Evolutionary conservation across 2,329 filamentous ascomycete species (phyloP).

Genomic region (Cadophora sp.): DNA sequence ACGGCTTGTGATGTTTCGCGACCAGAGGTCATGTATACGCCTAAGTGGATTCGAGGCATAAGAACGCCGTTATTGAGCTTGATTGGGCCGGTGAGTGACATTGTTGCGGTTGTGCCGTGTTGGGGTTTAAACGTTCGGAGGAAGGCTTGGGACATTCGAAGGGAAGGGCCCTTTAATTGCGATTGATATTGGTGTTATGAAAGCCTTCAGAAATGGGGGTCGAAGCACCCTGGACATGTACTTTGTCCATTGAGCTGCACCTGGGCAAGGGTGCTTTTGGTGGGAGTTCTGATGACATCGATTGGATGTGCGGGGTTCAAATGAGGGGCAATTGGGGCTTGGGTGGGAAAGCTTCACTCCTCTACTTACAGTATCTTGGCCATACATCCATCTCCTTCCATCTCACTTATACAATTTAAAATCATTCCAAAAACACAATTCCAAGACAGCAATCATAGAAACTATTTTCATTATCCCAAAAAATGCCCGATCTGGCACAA

Average conservation of each 20-base stretch:
- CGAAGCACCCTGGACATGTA: background rate
- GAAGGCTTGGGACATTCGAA: slow-evolving; percentile 10
- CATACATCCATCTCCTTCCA: background rate
- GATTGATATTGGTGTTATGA: background rate
- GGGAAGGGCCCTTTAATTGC: background rate
- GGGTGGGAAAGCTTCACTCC: background rate
- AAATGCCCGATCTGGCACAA: slow-evolving; percentile 42
- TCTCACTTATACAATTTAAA: no score
- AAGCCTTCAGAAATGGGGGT: background rate
- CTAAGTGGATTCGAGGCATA: slow-evolving; percentile 77
- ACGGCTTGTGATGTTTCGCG: slow-evolving; percentile 65
- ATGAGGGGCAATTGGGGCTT: background rate
- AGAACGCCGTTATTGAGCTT: slow-evolving; percentile 68
- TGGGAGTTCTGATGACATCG: slow-evolving; percentile 21
- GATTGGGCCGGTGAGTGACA: slow-evolving; percentile 38
- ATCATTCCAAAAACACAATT: background rate
- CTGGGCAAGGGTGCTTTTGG: no score
- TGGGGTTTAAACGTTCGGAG: background rate
- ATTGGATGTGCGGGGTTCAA: background rate
- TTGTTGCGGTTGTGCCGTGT: slow-evolving; percentile 21
- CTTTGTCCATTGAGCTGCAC: background rate
- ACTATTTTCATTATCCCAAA: background rate
- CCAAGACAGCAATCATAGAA: background rate
- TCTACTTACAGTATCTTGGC: background rate
- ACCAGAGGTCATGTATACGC: slow-evolving; percentile 74